Conservation (phyloP, 768 basidiomycete genomes). For the Boletus rex-veris region DNA sequence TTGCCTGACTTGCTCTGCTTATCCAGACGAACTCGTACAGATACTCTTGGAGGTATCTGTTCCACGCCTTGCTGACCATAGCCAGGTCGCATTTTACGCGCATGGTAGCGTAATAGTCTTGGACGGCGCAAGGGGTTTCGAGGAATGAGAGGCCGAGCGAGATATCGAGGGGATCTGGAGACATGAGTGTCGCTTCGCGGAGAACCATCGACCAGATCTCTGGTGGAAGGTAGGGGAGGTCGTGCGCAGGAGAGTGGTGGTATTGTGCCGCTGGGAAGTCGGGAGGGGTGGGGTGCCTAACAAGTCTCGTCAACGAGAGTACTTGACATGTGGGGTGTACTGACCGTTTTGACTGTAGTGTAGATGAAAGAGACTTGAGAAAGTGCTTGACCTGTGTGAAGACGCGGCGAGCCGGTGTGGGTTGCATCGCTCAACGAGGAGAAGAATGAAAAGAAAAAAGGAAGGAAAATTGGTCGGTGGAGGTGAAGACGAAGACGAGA, state of each 20-base stretch:
- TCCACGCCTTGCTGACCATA: conserved; percentile 56
- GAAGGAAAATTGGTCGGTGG: background rate
- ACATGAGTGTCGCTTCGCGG: conserved; percentile 49
- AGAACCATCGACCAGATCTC: conserved; percentile 69
- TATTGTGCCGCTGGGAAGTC: conserved; percentile 12
- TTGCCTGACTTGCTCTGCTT: conserved; percentile 48
- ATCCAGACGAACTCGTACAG: conserved; percentile 75
- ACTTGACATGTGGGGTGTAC: background rate
- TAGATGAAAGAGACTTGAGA: conserved; percentile 18
- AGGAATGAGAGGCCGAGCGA: conserved; percentile 58
- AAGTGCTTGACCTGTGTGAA: conserved; percentile 16
- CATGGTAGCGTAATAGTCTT: conserved; percentile 48
- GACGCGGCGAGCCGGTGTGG: conserved; percentile 7
- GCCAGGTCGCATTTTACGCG: conserved; percentile 47
- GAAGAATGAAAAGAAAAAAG: background rate
- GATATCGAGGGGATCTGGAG: conserved; percentile 45
- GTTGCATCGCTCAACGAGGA: conserved; percentile 13
- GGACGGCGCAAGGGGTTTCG: conserved; percentile 40
- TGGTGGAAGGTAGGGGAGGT: conserved; percentile 48
- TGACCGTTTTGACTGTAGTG: conserved; percentile 18
- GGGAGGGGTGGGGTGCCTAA: conserved; percentile 6
- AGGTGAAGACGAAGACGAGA: background rate
- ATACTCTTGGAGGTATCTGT: conserved; percentile 49
- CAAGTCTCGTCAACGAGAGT: background rate
- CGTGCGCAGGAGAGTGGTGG: conserved; percentile 30